Conservation (phyloP, 2,329 filamentous ascomycete species). For the Aurifilum marmelostoma region DNA sequence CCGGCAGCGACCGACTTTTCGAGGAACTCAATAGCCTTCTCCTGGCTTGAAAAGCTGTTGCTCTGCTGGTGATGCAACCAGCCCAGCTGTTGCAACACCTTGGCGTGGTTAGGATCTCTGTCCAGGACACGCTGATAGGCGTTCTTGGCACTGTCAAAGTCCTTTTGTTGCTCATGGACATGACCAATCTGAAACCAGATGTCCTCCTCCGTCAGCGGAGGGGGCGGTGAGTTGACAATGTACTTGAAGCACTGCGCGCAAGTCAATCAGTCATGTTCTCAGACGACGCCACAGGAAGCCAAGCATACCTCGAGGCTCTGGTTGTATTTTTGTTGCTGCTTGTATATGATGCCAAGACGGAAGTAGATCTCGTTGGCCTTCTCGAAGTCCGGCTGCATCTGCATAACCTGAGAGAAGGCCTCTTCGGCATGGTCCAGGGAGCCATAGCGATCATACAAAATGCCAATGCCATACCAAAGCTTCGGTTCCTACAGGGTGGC, state of each 20-base stretch:
- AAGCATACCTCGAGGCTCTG: conserved; percentile 83
- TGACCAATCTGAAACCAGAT: conserved; percentile 99
- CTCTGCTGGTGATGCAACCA: conserved; percentile 98
- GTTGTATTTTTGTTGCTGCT: conserved; percentile 92
- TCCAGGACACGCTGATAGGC: conserved; percentile 94
- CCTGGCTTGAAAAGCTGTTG: conserved; percentile 86
- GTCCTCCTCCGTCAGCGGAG: conserved; percentile 92
- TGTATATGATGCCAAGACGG: conserved; percentile 98
- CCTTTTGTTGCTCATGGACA: conserved; percentile 98
- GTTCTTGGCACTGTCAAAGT: conserved; percentile 90
- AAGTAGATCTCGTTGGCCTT: conserved; percentile 99
- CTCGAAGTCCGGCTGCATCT: conserved; percentile 95
- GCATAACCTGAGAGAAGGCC: conserved; percentile 98
- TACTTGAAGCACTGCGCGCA: conserved; percentile 87
- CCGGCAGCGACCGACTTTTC: conserved; percentile 95
- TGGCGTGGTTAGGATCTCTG: conserved; percentile 92
- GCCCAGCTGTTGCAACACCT: conserved; percentile 95
- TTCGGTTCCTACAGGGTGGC: conserved; percentile 74
- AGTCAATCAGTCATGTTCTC: conserved; percentile 34
- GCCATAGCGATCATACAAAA: conserved; percentile 94
- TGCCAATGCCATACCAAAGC: conserved; percentile 98
- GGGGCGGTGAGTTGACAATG: conserved; percentile 90
- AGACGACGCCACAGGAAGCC: conserved; percentile 20
- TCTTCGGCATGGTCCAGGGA: conserved; percentile 97
- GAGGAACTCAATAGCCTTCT: conserved; percentile 94